Percentiles rank a stretch among this genome's conserved stretches.
These are phyloP conservation scores for Pichia sp. DNA, from an alignment of 1,139 yeast genomes.

Conservation along the genomic window DNA sequence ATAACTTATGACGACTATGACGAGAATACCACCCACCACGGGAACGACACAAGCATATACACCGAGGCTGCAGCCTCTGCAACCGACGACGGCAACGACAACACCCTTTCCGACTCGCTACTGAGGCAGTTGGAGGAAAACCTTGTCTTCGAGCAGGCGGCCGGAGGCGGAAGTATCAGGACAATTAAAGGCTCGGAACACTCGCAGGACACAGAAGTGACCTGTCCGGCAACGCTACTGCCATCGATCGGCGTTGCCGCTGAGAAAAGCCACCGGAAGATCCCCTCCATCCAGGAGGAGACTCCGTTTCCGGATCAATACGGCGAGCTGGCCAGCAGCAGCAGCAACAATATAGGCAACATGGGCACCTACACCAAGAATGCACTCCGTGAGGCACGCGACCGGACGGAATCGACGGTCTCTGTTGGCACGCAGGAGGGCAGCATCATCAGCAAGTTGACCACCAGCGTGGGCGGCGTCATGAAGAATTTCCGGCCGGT, in stretches of 20 bases:
- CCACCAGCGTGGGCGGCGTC: slow-evolving; percentile 31
- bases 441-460: slow-evolving; percentile 25
- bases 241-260: background rate
- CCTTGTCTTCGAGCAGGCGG: slow-evolving; percentile 18
- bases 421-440: slow-evolving; percentile 24
- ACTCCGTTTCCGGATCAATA: slow-evolving; percentile 5
- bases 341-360: background rate
- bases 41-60: background rate
- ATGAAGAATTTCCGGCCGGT: slow-evolving; percentile 31
- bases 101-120: slow-evolving; percentile 19
- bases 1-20: background rate
- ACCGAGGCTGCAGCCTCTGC: background rate
- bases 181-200: background rate
- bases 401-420: slow-evolving; percentile 11
- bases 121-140: slow-evolving; percentile 28
- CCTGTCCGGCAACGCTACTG: background rate
- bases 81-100: background rate
- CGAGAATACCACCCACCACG: background rate
- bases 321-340: background rate
- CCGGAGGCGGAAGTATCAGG: background rate
- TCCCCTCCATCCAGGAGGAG: background rate
- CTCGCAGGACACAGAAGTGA: background rate
- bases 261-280: background rate
- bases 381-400: background rate
- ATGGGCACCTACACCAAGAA: no score